Conservation (phyloP, 257 asterid species). For the Echium plantagineum region DNA sequence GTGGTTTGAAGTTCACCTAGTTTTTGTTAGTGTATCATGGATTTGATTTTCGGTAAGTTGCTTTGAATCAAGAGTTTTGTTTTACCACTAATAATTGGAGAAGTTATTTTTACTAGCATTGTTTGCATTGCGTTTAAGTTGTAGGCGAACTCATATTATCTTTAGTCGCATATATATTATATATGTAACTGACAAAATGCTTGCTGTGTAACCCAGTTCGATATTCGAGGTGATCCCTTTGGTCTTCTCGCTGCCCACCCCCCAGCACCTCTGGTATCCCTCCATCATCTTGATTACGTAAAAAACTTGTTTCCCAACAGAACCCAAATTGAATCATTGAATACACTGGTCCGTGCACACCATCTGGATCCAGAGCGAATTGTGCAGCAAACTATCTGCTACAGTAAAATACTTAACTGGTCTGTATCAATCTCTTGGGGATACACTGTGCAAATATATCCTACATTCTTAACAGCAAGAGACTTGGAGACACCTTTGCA, state of each 20-base stretch:
- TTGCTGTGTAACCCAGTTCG: conserved; percentile 35
- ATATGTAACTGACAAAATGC: background rate
- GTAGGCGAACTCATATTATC: no score
- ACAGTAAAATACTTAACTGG: conserved; percentile 44
- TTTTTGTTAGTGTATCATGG: no score
- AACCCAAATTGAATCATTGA: conserved; percentile 47
- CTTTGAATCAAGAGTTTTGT: no score
- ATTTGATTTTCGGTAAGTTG: no score
- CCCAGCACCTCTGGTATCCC: conserved; percentile 62
- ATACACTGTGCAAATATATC: conserved; percentile 56
- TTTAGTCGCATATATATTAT: no score
- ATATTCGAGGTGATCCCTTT: conserved; percentile 57
- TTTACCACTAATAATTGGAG: no score
- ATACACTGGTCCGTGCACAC: conserved; percentile 39
- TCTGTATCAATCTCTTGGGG: conserved; percentile 86
- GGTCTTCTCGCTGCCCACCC: conserved; percentile 93
- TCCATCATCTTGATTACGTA: conserved; percentile 73
- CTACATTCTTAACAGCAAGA: conserved; percentile 31
- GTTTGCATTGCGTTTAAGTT: no score
- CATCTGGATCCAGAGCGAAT: conserved; percentile 44
- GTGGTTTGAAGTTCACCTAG: no score
- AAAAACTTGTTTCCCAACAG: conserved; percentile 46
- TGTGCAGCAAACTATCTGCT: conserved; percentile 66
- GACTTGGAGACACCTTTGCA: conserved; percentile 59
- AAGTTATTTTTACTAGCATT: no score